Percentiles rank a stretch among this genome's conserved stretches.
Conservation (phyloP, 768 basidiomycete genomes). For the Leucocoprinus birnbaumii region DNA sequence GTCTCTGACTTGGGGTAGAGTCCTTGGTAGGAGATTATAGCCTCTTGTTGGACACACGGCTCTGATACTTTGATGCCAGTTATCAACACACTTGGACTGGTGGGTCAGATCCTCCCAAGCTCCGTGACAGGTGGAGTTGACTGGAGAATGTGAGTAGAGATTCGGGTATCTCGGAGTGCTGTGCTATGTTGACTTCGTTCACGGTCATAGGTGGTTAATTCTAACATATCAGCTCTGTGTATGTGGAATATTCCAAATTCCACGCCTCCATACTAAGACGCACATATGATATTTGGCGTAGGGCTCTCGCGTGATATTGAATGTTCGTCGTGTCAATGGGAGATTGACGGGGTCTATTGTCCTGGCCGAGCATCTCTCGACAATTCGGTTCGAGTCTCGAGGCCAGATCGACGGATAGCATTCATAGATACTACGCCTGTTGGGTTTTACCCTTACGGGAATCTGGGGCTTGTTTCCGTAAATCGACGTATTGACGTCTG, state of each 20-base stretch:
- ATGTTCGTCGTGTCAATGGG: neutral
- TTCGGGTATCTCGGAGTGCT: no score
- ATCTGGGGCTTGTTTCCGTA: no score
- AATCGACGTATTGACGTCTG: no score
- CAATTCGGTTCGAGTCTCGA: neutral
- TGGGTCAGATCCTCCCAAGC: neutral
- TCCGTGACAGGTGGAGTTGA: neutral
- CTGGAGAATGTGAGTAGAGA: neutral
- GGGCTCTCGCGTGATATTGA: neutral
- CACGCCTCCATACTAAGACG: no score
- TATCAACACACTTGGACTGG: neutral
- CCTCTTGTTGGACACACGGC: no score
- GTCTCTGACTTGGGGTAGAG: neutral
- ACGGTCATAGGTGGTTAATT: neutral
- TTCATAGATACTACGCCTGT: no score
- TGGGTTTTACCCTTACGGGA: no score
- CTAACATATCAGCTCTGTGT: neutral
- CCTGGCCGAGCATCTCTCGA: neutral
- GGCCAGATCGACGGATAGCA: no score
- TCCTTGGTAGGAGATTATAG: neutral
- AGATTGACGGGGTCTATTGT: neutral
- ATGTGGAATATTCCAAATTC: no score
- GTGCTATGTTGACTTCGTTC: neutral
- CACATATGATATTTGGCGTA: neutral
- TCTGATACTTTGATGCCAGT: neutral